Evolutionary conservation across 192 early-diverging fungal species (phyloP).

Genomic region (Linnemannia hyalina): DNA sequence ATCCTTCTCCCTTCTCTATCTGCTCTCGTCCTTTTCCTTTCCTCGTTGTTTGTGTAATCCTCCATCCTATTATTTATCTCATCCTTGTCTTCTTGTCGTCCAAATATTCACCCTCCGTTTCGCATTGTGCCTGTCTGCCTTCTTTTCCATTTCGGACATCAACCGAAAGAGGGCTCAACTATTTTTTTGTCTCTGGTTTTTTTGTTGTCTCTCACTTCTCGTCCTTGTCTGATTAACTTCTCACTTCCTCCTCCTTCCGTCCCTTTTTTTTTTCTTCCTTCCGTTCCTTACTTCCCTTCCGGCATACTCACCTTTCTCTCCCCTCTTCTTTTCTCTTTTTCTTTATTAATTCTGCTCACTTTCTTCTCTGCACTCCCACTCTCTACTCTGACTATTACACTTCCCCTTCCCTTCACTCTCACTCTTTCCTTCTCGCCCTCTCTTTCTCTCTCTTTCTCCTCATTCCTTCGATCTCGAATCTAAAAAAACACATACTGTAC

Average conservation of each 20-base stretch:
- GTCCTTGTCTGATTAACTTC: neutral
- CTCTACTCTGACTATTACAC: neutral
- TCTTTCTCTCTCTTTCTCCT: neutral
- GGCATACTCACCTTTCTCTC: neutral
- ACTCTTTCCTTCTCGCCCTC: too few relatives aligned
- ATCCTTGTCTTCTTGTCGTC: neutral
- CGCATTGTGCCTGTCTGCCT: neutral
- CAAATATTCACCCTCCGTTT: neutral
- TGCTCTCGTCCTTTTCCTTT: neutral
- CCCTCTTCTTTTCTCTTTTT: neutral
- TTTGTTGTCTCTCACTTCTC: neutral
- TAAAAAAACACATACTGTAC: neutral
- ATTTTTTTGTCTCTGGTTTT: conserved; percentile 2
- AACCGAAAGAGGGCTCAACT: conserved; percentile 3
- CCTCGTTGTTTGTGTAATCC: neutral
- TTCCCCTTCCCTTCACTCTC: neutral
- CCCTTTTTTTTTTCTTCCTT: neutral
- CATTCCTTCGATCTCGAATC: conserved; percentile 6
- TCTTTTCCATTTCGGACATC: neutral
- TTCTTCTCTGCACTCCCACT: neutral
- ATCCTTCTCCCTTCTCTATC: too few relatives aligned
- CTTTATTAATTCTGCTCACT: neutral
- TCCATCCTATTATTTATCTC: neutral
- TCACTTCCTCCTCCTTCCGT: neutral
- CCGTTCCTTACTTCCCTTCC: neutral